phyloP scores from a whole-genome alignment of 148 eudicot genomes.

The Hydrangea macrophylla region DNA sequence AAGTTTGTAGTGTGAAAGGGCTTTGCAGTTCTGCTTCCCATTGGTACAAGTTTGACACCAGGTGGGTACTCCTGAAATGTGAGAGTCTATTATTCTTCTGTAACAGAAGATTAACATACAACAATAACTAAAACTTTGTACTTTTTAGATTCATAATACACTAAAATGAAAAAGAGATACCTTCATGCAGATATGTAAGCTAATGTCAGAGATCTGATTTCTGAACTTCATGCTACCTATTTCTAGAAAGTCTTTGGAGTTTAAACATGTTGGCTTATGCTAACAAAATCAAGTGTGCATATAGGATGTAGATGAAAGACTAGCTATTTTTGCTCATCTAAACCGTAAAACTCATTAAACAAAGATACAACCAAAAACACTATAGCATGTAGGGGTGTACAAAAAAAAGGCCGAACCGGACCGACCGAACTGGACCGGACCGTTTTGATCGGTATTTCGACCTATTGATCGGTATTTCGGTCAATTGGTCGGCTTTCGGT shows the following conservation, averaged over 20 bases:
- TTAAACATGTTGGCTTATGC: neutral
- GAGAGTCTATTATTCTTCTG: neutral
- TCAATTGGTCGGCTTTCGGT: too few relatives aligned
- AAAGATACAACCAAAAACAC: too few relatives aligned
- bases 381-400: too few relatives aligned
- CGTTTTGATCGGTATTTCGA: too few relatives aligned
- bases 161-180: neutral
- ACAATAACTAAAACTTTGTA: neutral
- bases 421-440: too few relatives aligned
- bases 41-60: slow-evolving; percentile 73
- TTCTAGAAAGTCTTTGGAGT: too few relatives aligned
- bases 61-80: slow-evolving; percentile 78
- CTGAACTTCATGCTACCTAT: too few relatives aligned
- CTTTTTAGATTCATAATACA: neutral
- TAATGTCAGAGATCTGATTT: too few relatives aligned
- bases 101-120: neutral
- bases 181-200: too few relatives aligned
- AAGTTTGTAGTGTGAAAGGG: slow-evolving; percentile 90
- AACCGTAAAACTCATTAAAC: too few relatives aligned
- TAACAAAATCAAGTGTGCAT: neutral
- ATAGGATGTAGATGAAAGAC: neutral
- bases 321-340: slow-evolving; percentile 4
- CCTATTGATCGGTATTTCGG: too few relatives aligned
- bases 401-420: too few relatives aligned
- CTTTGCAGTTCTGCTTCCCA: slow-evolving; percentile 83